Base-by-base conservation (phyloP, 2,329 filamentous ascomycete genomes). In the Trichoderma sp. region DNA sequence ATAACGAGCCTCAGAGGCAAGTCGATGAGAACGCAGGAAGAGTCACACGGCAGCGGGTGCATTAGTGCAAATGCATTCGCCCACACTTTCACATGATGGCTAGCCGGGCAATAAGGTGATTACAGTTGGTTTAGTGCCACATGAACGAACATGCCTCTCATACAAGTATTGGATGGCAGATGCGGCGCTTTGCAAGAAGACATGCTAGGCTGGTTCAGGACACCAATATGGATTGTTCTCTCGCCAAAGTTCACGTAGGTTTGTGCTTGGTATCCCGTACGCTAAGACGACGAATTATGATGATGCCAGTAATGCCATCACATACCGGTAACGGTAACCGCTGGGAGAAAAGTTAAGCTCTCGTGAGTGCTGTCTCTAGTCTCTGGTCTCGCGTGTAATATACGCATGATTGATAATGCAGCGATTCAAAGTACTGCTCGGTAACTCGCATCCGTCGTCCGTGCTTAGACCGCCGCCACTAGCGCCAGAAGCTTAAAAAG, bases 31-130 rank as follows among this genome's bases (percentile, higher is more conserved):
- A 31, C 29, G 47, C 14, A 27, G 40, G 31, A 59, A 43, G 64
- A 67, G 64, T 67, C 64, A 67, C 64, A 59, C 64, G 64, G 64
- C 64, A 35, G 55, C n/a, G 52, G 64, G 35, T 67, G 64, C 64
- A 67, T 67, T 67, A 67, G 64, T 52, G 64, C 64, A 49, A 13
- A 52, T 59, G 64, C 55, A 16, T 24, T 59, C 27, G n/a, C 29
- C 37, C 64, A n/a, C 37, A 29, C 40, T 40, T 59, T 55, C 64
- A 67, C 40, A 67, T 67, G 62, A 65, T 65, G 62, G 5, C 24
- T 13, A 13, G 7, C 24, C 11, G 19, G 21, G 27, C 16, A 65
- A 57, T 66, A 66, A 49, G 37, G 53, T 49, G 53, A 58, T 66
- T 47, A 37, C 53, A 29, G 35, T 24, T 29, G 33, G 33, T 35